Evolutionary conservation across 169 alveolate species (phyloP), one percentile per base, ranked within the genome.

Genomic region (Plasmodium reichenowi): DNA sequence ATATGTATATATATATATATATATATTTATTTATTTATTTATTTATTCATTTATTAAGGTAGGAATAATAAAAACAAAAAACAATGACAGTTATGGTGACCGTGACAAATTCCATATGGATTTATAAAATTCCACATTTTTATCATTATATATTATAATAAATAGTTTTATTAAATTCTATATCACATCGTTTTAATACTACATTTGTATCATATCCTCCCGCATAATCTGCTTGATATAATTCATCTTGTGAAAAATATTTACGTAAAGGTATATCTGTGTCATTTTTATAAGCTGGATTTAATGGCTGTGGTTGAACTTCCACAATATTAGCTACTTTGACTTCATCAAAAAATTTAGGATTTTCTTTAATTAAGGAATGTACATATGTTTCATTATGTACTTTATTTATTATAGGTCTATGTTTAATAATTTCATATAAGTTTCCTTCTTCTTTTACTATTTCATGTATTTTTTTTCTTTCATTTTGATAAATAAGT

Each of bases 361-460:
- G 90, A 48, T 80, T 80, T 60, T 80, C 90, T 22, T 56, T 80
- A 80, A 80, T 63, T 68, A 80, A 26, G 3, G 90, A 80, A 80
- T 80, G 90, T 1, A 80, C 74, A 80, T 67, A 80, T 38, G 52
- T 43, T 48, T 80, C 83, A 56, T 80, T 68, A 22, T 80, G 47
- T 2, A 67, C 54, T 74, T 87, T 74, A 20, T 87, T 87, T n/a
- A 91, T 93, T 62, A 94, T 91, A 6, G 95, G 94, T 38, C 95
- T 92, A 10, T 94, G 94, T 56, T 94, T 94, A 58, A 92, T 95
- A 66, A 94, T 90, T 67, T 94, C 96, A 87, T 94, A 94, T 56
- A 94, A 93, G 20, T 89, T 92, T 5, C 93, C 87, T 68, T 94
- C 96, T 59, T 63, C 83, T 50, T 94, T 94, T 22, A 94, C 96